These are phyloP conservation scores for Ustilago shanxiensis DNA, from an alignment of 1,284 basidiomycete species.

Conservation along the genomic window DNA sequence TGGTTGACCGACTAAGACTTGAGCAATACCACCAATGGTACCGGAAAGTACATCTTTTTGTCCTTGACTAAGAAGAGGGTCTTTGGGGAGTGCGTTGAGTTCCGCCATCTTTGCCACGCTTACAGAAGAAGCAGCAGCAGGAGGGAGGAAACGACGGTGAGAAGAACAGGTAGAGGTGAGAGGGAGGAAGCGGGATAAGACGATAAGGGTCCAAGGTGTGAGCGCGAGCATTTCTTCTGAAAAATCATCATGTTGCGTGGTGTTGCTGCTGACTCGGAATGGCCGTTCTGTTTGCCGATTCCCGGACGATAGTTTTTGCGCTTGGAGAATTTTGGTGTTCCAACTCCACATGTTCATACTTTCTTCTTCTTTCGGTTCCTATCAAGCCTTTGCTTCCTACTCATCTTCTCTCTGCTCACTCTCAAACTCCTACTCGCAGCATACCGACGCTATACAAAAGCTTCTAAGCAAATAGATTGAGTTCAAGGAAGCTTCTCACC, in stretches of 20 bases:
- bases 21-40: slow-evolving; percentile 84
- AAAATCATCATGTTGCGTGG: background rate
- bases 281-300: background rate
- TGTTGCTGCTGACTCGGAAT: background rate
- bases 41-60: slow-evolving; percentile 59
- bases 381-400: background rate
- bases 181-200: background rate
- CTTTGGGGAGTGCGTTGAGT: slow-evolving; percentile 39
- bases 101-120: slow-evolving; percentile 26
- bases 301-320: background rate
- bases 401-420: background rate
- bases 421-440: background rate
- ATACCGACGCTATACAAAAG: background rate
- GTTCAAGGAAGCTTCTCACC: background rate
- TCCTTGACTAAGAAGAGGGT: slow-evolving; percentile 43
- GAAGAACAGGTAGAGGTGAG: background rate
- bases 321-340: background rate
- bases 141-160: background rate
- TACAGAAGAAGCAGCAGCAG: background rate
- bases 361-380: background rate
- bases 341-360: background rate
- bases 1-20: slow-evolving; percentile 92
- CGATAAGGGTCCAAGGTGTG: slow-evolving; percentile 8
- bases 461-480: background rate
- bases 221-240: background rate